Base-by-base conservation (phyloP, 1,284 basidiomycete species). In the Ustilago sp. region DNA sequence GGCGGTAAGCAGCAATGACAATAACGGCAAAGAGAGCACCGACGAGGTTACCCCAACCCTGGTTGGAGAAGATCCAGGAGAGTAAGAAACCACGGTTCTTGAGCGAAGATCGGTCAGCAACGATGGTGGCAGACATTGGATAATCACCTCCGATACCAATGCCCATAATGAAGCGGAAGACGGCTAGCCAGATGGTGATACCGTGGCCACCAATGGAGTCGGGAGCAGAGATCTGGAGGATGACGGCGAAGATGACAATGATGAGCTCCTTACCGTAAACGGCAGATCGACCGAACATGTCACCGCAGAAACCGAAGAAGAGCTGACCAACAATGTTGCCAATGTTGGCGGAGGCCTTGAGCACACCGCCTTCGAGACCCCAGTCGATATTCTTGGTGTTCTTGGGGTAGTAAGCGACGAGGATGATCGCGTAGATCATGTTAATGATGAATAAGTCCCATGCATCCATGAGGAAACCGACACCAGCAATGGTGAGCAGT, bases 111-210 rank as follows among this genome's bases (percentile, higher is more conserved):
- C 82, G 80, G 71, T 83, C 82, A 35, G 82, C 77, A 55, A 83
- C 82, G 41, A 83, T 73, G 47, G 81, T 86, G 39, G 89, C 87
- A 0, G 88, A 89, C 91, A 93, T 91, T 13, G 93, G 93, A 84
- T 93, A 93, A 86, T 94, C 93, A 48, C 93, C 93, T 35, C 93
- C 93, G 6, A 94, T 91, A 28, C 83, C 85, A 52, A 83, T 81
- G 50, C 82, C 82, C 80, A 83, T 82, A 59, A 83, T 28, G 67
- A 83, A 62, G 59, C 82, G 79, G 77, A 81, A 80, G 54, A 39
- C 79, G 53, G 79, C 61, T 57, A 83, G 81, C 80, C 80, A 83
- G 71, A 75, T 73, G 60, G 82, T 83, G 74, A 83, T 77, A 36
- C 80, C 80, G 53, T 76, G 59, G 43, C 81, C 81, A 51, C 75